phyloP scores from a whole-genome alignment of 177 flowering plant genomes.

The Vitis hybrid region DNA sequence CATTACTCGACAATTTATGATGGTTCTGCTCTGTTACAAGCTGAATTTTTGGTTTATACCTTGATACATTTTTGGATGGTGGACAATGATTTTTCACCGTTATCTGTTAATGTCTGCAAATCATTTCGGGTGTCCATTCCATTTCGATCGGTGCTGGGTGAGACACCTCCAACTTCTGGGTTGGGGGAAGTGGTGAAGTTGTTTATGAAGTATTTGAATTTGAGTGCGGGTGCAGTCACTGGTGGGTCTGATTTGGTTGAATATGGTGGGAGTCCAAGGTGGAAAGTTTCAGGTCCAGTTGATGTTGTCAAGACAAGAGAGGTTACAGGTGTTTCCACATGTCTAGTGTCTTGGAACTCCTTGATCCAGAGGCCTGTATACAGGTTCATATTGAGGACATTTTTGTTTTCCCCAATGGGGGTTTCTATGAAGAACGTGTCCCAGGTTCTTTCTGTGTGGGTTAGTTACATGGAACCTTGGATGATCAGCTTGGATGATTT shows the following conservation, averaged over 20 bases:
- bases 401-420: slow-evolving; percentile 71
- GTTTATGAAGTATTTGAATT: slow-evolving; percentile 67
- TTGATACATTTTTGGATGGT: slow-evolving; percentile 75
- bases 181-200: slow-evolving; percentile 68
- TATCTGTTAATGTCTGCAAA: slow-evolving; percentile 42
- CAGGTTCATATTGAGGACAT: slow-evolving; percentile 74
- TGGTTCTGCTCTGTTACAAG: slow-evolving; percentile 33
- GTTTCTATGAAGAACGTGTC: slow-evolving; percentile 69
- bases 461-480: slow-evolving; percentile 81
- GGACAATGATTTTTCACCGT: slow-evolving; percentile 83
- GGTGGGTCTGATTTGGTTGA: slow-evolving; percentile 36
- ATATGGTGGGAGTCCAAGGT: slow-evolving; percentile 27
- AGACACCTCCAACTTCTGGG: slow-evolving; percentile 67
- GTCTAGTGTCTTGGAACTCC: slow-evolving; percentile 51
- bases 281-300: slow-evolving; percentile 30
- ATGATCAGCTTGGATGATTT: slow-evolving; percentile 49
- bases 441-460: slow-evolving; percentile 68
- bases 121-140: slow-evolving; percentile 52
- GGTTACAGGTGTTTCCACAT: slow-evolving; percentile 12
- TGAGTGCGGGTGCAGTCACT: slow-evolving; percentile 21
- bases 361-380: slow-evolving; percentile 79
- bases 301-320: slow-evolving; percentile 38
- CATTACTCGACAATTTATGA: slow-evolving; percentile 51
- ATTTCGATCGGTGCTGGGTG: slow-evolving; percentile 49
- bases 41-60: slow-evolving; percentile 67